Evolutionary conservation across 352 stramenopile species (phyloP), one percentile per base, ranked within the genome.

Genomic region (Phytopythium chamaehyphon): DNA sequence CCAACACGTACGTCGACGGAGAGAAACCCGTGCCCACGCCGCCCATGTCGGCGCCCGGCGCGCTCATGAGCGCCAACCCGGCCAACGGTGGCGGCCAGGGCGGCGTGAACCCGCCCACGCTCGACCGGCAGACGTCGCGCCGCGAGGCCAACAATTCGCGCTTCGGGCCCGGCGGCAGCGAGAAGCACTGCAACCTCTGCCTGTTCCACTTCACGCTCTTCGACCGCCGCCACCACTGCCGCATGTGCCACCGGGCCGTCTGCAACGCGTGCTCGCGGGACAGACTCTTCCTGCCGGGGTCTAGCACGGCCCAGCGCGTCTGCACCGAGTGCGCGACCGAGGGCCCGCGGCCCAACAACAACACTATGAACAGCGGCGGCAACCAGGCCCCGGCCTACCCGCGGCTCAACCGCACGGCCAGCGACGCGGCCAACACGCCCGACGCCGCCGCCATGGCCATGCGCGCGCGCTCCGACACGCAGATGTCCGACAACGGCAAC

Each of bases 171-270:
- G 66, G 69, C 39, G 79, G 67, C 50, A 95, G 86, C 55, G 83
- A 90, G 63, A 90, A 90, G 64, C 81, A 95, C 65, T 96, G 86
- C 65, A 93, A 96, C 61, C 61, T 93, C 50, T 96, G 86, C 61
- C 59, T 93, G 36, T 94, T 93, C 66, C 82, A 93, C 69, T 96
- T 96, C 51, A 93, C 83, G 53, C 80, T 96, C 50, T 93, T 96
- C 47, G 83, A 94, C 51, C 82, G 86, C 16, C 84, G 85, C 45
- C 86, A 96, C 56, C 86, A 96, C 57, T 96, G 86, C 49, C 86
- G 86, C 43, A 92, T 96, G 76, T 96, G 86, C 52, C 82, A 93
- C 54, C 83, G 84, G 21, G 84, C 85, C 1, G 81, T 96, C 6
- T 96, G 86, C 63, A 93, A 93, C 40, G 84, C 85, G 1, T 96